These are phyloP conservation scores for Talaromyces sp. DNA, from an alignment of 2,329 filamentous ascomycete genomes.

Conservation along the genomic window DNA sequence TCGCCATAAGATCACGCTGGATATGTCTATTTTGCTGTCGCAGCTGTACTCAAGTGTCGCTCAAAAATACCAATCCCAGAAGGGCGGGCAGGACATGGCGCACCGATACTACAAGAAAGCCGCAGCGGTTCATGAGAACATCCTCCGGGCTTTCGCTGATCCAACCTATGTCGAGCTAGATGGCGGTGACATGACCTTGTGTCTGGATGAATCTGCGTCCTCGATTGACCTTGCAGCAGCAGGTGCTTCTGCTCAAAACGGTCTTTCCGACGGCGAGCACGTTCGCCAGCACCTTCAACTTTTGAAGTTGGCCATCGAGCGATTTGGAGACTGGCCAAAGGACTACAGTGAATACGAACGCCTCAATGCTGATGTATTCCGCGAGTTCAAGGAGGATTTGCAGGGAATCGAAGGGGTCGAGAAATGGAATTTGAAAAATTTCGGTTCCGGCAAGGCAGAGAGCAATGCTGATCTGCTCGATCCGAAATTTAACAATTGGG, in stretches of 20 bases:
- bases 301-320: slow-evolving; percentile 35
- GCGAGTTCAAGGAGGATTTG: slow-evolving; percentile 34
- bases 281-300: slow-evolving; percentile 33
- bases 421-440: slow-evolving; percentile 44
- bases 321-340: slow-evolving; percentile 42
- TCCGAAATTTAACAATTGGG: slow-evolving; percentile 19
- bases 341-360: slow-evolving; percentile 44
- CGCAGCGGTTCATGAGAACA: slow-evolving; percentile 32
- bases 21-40: slow-evolving; percentile 45
- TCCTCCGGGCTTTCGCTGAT: slow-evolving; percentile 31
- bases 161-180: slow-evolving; percentile 25
- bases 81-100: slow-evolving; percentile 27
- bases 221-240: slow-evolving; percentile 18
- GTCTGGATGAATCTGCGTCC: slow-evolving; percentile 17
- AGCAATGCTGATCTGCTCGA: slow-evolving; percentile 26
- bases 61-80: slow-evolving; percentile 27
- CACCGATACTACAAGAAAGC: slow-evolving; percentile 36
- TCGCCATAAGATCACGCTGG: slow-evolving; percentile 41
- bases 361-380: slow-evolving; percentile 42
- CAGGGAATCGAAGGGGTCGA: slow-evolving; percentile 41
- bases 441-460: slow-evolving; percentile 44
- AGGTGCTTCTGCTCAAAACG: slow-evolving; percentile 11
- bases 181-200: slow-evolving; percentile 18
- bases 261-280: slow-evolving; percentile 22
- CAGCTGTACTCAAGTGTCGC: slow-evolving; percentile 44